phyloP scores from a whole-genome alignment of 108 stramenopile genomes.

The Stephanodiscus minutulus region DNA sequence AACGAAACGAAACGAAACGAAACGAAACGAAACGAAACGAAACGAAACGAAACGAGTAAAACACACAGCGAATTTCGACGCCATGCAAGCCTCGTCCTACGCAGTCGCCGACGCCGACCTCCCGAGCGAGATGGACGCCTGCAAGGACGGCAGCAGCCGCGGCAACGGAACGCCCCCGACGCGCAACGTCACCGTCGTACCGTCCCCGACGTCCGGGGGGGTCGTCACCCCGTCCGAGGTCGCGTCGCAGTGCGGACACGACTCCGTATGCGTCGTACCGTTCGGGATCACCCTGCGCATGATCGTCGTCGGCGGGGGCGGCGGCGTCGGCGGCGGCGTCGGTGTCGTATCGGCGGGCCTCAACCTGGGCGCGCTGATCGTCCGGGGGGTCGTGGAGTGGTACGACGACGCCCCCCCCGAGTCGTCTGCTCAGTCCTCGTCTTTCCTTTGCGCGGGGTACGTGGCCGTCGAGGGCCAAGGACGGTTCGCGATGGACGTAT shows the following conservation, averaged over 20 bases:
- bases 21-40: too few relatives aligned
- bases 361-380: constrained; percentile 53
- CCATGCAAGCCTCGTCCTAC: constrained; percentile 11
- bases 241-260: constrained; percentile 8
- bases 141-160: not conserved
- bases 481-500: constrained; percentile 32
- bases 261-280: constrained; percentile 52
- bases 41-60: too few relatives aligned
- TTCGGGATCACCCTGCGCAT: constrained; percentile 25
- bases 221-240: constrained; percentile 11
- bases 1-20: too few relatives aligned
- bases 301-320: constrained; percentile 35
- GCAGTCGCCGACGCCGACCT: constrained; percentile 1
- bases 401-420: constrained; percentile 33
- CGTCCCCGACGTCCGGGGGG: not conserved
- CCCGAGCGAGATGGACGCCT: not conserved
- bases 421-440: constrained; percentile 17
- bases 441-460: constrained; percentile 64
- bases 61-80: not conserved
- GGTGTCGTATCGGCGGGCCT: too few relatives aligned
- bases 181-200: not conserved
- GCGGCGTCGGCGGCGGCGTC: too few relatives aligned
- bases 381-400: constrained; percentile 54
- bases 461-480: constrained; percentile 54
- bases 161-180: too few relatives aligned